Percentiles rank a stretch among this genome's conserved stretches.
Conservation (phyloP, 2,329 filamentous ascomycete genomes). For the Westerdykella aurantiaca region DNA sequence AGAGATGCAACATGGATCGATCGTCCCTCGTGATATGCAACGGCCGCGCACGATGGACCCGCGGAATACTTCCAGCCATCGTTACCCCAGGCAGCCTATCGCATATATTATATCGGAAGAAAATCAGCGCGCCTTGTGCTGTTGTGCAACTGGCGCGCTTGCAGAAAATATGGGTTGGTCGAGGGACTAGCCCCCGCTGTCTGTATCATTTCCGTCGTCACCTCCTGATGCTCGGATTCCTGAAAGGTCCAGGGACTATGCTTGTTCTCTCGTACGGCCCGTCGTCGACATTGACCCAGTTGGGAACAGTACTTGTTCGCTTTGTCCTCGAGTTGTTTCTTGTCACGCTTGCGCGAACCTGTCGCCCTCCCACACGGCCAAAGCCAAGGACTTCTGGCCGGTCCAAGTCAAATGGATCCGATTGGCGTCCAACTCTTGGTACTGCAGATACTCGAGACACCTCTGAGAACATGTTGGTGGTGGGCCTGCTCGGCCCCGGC, state of each 20-base stretch:
- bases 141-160: slow-evolving; percentile 9
- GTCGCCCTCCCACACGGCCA: slow-evolving; percentile 21
- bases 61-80: slow-evolving; percentile 35
- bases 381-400: slow-evolving; percentile 36
- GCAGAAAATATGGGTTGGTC: slow-evolving; percentile 1
- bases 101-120: slow-evolving; percentile 6
- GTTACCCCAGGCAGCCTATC: slow-evolving; percentile 5
- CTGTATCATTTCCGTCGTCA: slow-evolving; percentile 7
- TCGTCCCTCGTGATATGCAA: no score
- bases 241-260: slow-evolving; percentile 11
- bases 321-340: slow-evolving; percentile 23
- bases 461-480: slow-evolving; percentile 20
- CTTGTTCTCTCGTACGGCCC: slow-evolving; percentile 15
- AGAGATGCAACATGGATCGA: no score
- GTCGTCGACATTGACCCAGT: slow-evolving; percentile 22
- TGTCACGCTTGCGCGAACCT: slow-evolving; percentile 26
- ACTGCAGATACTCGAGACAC: slow-evolving; percentile 2
- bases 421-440: slow-evolving; percentile 30
- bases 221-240: slow-evolving; percentile 14
- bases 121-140: slow-evolving; percentile 4
- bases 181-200: background rate
- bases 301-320: slow-evolving; percentile 25
- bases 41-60: slow-evolving; percentile 8
- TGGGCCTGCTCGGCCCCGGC: slow-evolving; percentile 31
- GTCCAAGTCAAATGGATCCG: slow-evolving; percentile 39